These are phyloP conservation scores for Pleurotus cornucopiae DNA, from an alignment of 768 basidiomycete species.

Conservation along the genomic window DNA sequence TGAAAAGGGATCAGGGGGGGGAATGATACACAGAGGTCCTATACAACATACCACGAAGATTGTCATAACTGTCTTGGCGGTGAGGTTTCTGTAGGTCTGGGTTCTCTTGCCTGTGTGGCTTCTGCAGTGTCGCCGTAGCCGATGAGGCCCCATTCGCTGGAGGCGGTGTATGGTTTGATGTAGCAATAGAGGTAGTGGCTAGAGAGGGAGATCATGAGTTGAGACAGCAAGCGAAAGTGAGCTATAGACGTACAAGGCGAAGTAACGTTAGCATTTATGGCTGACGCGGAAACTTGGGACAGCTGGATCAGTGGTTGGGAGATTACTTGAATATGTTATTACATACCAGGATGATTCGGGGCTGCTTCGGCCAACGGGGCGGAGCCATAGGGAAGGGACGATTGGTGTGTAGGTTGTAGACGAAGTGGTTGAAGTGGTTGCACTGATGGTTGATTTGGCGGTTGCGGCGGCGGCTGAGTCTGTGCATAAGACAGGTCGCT, in stretches of 20 bases:
- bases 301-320: too few relatives aligned
- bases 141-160: constrained; percentile 29
- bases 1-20: not conserved
- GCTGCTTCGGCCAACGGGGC: not conserved
- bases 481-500: constrained; percentile 50
- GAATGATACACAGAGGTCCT: too few relatives aligned
- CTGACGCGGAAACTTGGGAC: not conserved
- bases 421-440: constrained; percentile 11
- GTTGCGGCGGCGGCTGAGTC: constrained; percentile 19
- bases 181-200: constrained; percentile 23
- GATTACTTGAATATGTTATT: not conserved
- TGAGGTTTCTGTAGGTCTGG: constrained; percentile 25
- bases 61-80: constrained; percentile 5
- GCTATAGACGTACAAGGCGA: not conserved
- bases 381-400: constrained; percentile 11
- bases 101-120: constrained; percentile 60
- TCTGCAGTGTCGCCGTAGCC: constrained; percentile 30
- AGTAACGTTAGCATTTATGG: not conserved
- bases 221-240: not conserved
- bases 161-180: constrained; percentile 26
- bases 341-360: not conserved
- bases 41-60: not conserved
- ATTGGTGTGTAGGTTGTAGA: constrained; percentile 18
- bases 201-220: constrained; percentile 13
- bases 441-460: constrained; percentile 12